Conservation (phyloP, 176 grass and related monocot genomes). For the Avena insularis region DNA sequence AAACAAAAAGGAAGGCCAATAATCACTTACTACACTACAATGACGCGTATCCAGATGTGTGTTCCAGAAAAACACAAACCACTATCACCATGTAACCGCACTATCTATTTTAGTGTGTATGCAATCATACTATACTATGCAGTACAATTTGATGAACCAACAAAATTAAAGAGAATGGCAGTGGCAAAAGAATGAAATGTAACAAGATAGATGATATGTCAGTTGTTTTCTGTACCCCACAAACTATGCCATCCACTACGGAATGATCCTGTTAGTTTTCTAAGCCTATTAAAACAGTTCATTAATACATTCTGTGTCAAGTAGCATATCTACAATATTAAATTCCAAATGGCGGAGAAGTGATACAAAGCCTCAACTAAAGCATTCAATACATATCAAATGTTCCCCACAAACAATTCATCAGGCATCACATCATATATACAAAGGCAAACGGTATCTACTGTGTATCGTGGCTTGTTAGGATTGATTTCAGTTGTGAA, state of each 20-base stretch:
- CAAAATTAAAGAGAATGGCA: background rate
- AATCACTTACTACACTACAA: background rate
- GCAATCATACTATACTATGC: background rate
- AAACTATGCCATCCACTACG: conserved; percentile 4
- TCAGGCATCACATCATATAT: background rate
- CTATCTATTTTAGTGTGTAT: background rate
- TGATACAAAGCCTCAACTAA: background rate
- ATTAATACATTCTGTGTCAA: background rate
- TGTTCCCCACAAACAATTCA: background rate
- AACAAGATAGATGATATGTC: background rate
- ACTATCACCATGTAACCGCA: background rate
- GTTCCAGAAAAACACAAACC: background rate
- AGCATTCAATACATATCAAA: background rate
- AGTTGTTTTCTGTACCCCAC: background rate
- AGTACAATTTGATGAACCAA: background rate
- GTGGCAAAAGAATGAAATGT: conserved; percentile 17
- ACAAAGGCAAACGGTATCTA: background rate
- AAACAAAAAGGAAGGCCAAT: background rate
- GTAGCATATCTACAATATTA: background rate
- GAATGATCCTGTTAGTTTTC: background rate
- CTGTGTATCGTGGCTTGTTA: background rate
- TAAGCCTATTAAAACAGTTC: background rate
- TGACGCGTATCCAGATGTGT: background rate
- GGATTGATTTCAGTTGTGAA: background rate
- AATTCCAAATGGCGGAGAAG: background rate